phyloP scores from a whole-genome alignment of 768 basidiomycete genomes.

The Lanmaoa rubissima region DNA sequence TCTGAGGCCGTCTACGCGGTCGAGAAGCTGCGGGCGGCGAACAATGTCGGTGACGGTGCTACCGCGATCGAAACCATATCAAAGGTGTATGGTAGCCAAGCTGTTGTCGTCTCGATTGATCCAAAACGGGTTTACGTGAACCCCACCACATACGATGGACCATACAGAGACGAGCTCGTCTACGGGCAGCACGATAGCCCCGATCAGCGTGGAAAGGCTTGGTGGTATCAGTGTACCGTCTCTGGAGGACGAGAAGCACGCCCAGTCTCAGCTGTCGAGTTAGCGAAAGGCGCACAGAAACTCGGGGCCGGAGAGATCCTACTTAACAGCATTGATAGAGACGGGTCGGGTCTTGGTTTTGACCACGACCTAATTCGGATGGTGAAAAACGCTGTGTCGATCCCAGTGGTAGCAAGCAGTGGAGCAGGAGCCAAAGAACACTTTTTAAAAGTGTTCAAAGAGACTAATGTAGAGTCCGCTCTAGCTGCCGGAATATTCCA shows the following conservation, averaged over 20 bases:
- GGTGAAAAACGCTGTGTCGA: conserved; percentile 71
- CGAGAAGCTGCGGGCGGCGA: conserved; percentile 64
- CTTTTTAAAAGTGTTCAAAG: conserved; percentile 83
- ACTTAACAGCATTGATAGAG: conserved; percentile 94
- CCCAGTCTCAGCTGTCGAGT: conserved; percentile 82
- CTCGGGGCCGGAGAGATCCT: conserved; percentile 95
- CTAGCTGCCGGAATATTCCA: conserved; percentile 98
- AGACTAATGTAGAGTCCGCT: conserved; percentile 84
- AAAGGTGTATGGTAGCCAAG: conserved; percentile 86
- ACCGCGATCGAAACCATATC: conserved; percentile 95
- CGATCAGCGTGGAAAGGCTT: conserved; percentile 68
- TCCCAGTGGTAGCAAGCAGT: conserved; percentile 93
- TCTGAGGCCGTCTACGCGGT: conserved; percentile 95
- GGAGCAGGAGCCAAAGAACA: conserved; percentile 84
- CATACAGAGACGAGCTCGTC: conserved; percentile 63
- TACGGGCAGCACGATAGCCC: conserved; percentile 40
- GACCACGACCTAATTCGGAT: conserved; percentile 80
- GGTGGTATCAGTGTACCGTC: conserved; percentile 99
- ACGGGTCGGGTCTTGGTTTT: conserved; percentile 91
- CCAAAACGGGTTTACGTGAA: conserved; percentile 85
- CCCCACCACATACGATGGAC: conserved; percentile 59
- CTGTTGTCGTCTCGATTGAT: conserved; percentile 97
- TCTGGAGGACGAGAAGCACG: conserved; percentile 86
- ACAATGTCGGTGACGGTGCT: conserved; percentile 57
- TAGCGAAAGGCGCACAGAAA: conserved; percentile 85